phyloP scores from a whole-genome alignment of 1,284 basidiomycete genomes.

The Boletus semigastroideus region DNA sequence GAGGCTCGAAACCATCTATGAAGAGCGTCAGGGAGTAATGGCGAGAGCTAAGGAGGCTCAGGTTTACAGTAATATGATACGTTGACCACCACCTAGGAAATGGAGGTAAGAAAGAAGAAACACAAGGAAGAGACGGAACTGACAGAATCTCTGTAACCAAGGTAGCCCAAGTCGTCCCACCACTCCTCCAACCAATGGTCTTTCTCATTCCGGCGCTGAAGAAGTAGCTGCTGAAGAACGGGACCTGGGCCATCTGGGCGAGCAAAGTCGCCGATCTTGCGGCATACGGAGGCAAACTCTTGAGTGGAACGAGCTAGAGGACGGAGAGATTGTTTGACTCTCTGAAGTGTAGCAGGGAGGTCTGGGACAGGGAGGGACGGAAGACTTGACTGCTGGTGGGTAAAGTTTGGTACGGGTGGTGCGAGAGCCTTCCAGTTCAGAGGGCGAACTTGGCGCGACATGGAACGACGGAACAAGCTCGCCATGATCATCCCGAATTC shows the following conservation, averaged over 20 bases:
- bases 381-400: slow-evolving; percentile 33
- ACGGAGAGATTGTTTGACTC: slow-evolving; percentile 58
- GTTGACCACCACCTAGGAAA: slow-evolving; percentile 66
- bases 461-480: slow-evolving; percentile 12
- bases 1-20: slow-evolving; percentile 70
- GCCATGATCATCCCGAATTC: slow-evolving; percentile 2
- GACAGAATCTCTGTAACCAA: slow-evolving; percentile 76
- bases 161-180: slow-evolving; percentile 77
- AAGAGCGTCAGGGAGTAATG: neutral
- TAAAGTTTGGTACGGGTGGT: slow-evolving; percentile 27
- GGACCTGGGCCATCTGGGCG: slow-evolving; percentile 41
- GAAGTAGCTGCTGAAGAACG: slow-evolving; percentile 57
- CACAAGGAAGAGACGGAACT: slow-evolving; percentile 21
- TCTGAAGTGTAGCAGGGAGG: slow-evolving; percentile 54
- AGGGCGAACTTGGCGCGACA: slow-evolving; percentile 26
- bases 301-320: slow-evolving; percentile 62
- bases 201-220: slow-evolving; percentile 47
- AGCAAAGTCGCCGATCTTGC: slow-evolving; percentile 64
- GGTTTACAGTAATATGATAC: slow-evolving; percentile 80
- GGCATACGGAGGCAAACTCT: slow-evolving; percentile 52
- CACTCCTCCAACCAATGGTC: slow-evolving; percentile 79
- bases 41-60: neutral
- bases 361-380: slow-evolving; percentile 65
- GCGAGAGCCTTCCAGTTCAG: slow-evolving; percentile 29
- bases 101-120: neutral